Base-by-base conservation (phyloP, 805 yeast species). In the Saccharomycopsis guyanensis region DNA sequence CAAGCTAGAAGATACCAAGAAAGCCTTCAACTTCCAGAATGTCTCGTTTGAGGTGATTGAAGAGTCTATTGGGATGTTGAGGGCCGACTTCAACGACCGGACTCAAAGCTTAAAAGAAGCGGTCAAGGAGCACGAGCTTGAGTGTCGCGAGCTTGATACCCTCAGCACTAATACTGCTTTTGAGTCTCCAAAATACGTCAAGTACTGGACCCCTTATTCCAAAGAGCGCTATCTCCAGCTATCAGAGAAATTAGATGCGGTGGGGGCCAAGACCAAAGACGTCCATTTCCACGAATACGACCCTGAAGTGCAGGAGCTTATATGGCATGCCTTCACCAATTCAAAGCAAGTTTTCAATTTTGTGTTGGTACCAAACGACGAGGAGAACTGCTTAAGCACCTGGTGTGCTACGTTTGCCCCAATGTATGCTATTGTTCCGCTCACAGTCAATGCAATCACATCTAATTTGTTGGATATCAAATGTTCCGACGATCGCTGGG, bases 1-100 rank as follows among this genome's bases (percentile, higher is more conserved):
- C 12, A 16, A 20, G 3, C 22, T 48, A 48, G 19, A n/a, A 38
- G 20, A 19, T 45, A 10, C 31, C 44, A 47, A 24, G 42, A 47
- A 13, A 38, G 32, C 13, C 8, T 13, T 27, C 32, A 10, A 10
- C 32, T 27, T 22, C n/a, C 23, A 25, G 33, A 19, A 16, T 10
- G 43, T 32, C 23, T 27, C 38, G 33, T 29, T 40, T 7, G 47
- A 38, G 19, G 42, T 29, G 18, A 37, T 43, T 29, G 47, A 38
- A 7, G 31, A 29, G 16, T 38, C 38, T 12, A 43, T 43, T n/a
- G 46, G 38, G 19, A 35, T 31, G 31, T 43, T 33, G 27, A 35
- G 31, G 6, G 35, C 29, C 3, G 22, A 39, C 32, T 39, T 39
- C 22, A 34, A 39, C 20, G 42, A 39, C 32, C 12, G 12, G 13